Evolutionary conservation across 2,329 filamentous ascomycete genomes (phyloP), one percentile per base, ranked within the genome.

Genomic region (Claviceps fusiformis): DNA sequence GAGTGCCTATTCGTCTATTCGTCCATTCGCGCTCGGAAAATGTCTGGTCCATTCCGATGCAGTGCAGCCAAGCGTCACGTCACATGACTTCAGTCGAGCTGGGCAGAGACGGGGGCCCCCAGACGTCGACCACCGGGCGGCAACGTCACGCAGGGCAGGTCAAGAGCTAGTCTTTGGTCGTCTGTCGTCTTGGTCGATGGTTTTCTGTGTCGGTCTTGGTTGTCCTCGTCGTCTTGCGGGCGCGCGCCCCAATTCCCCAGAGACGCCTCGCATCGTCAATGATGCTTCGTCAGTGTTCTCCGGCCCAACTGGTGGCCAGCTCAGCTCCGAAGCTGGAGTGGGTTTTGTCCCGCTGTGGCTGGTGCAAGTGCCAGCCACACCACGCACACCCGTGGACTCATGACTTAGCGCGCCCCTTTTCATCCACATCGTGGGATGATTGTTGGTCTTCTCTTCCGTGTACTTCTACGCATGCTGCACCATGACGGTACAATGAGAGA

Each of bases 311-410:
- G 6, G 35, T 37, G 35, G 10, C 6, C 39, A 41, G 39, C 39
- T 41, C 15, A n/a, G 39, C 44, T 52, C 54, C 52, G 59, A 56
- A 56, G 46, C 54, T 58, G 56, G 58, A 60, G 55, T 50, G 59
- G 57, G 49, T 50, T 57, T 59, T 59, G 59, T 59, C 60, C 60
- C 57, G 59, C 55, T 58, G 60, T 62, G 60, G 59, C 60, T 59
- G 44, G n/a, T 51, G n/a, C 45, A 29, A 15, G 19, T 3, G 44
- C 9, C n/a, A 44, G 39, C 39, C 41, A 44, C 41, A 44, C 5
- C 41, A n/a, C n/a, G n/a, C n/a, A n/a, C n/a, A n/a, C n/a, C n/a
- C n/a, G n/a, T n/a, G n/a, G n/a, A 43, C 15, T 33, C 31, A 8
- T 33, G 31, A 8, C 31, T 37, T n/a, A n/a, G n/a, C n/a, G 35